Evolutionary conservation across 768 basidiomycete species (phyloP).

Genomic region (Aureoboletus auriporus): DNA sequence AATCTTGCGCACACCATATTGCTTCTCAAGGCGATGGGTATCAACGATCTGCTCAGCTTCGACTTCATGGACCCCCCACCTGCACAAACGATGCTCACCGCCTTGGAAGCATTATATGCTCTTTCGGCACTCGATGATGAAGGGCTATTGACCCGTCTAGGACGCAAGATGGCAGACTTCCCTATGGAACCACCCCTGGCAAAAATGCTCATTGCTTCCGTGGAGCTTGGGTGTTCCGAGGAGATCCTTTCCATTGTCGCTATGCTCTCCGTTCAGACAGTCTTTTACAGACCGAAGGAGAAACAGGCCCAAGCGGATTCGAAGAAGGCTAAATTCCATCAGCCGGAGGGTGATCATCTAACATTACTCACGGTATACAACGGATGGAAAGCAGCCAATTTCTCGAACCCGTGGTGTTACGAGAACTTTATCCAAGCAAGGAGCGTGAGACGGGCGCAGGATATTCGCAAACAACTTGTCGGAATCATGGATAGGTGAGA

Average conservation of each 20-base stretch:
- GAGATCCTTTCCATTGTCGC: slow-evolving; percentile 97
- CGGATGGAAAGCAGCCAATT: slow-evolving; percentile 95
- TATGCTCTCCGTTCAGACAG: slow-evolving; percentile 94
- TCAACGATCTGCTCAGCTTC: slow-evolving; percentile 96
- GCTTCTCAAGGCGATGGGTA: slow-evolving; percentile 97
- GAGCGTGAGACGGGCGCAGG: slow-evolving; percentile 95
- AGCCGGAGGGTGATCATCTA: slow-evolving; percentile 95
- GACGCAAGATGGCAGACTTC: slow-evolving; percentile 99
- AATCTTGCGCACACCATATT: slow-evolving; percentile 91
- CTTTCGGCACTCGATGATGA: slow-evolving; percentile 96
- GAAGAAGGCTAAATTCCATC: slow-evolving; percentile 99
- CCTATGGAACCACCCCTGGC: slow-evolving; percentile 95
- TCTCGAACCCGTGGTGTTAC: slow-evolving; percentile 98
- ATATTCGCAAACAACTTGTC: slow-evolving; percentile 94
- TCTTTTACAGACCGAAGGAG: slow-evolving; percentile 99
- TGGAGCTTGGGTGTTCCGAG: slow-evolving; percentile 96
- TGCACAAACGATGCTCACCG: slow-evolving; percentile 94
- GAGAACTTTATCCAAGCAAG: slow-evolving; percentile 98
- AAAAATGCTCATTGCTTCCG: slow-evolving; percentile 98
- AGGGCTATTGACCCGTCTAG: slow-evolving; percentile 88
- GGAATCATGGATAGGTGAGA: slow-evolving; percentile 97
- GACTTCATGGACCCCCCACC: slow-evolving; percentile 99
- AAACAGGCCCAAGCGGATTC: slow-evolving; percentile 99
- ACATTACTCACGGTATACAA: slow-evolving; percentile 95
- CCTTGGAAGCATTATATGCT: slow-evolving; percentile 90